phyloP scores from a whole-genome alignment of 139 green algal species.

The Micromonas pusilla region DNA sequence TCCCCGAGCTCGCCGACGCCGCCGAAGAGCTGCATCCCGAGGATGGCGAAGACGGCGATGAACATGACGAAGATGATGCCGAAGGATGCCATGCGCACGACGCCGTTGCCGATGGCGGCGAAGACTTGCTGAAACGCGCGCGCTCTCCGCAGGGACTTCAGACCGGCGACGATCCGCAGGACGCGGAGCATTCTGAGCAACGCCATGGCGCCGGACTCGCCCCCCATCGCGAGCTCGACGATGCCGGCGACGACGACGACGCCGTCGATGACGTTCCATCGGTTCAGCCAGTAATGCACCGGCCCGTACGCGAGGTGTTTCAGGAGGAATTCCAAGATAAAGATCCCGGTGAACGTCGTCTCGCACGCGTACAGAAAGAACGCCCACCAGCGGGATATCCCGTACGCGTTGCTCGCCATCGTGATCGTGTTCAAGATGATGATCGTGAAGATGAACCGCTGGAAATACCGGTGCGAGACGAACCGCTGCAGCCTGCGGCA shows the following conservation, averaged over 20 bases:
- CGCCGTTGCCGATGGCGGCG: neutral
- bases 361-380: neutral
- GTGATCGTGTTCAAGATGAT: neutral
- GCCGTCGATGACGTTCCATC: slow-evolving; percentile 30
- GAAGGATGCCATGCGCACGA: slow-evolving; percentile 36
- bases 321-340: slow-evolving; percentile 30
- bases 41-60: slow-evolving; percentile 43
- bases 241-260: slow-evolving; percentile 21
- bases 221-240: slow-evolving; percentile 17
- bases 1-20: neutral
- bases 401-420: neutral
- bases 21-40: slow-evolving; percentile 43
- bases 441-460: neutral
- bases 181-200: slow-evolving; percentile 23
- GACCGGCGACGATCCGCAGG: neutral
- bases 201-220: neutral
- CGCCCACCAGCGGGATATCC: neutral
- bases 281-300: slow-evolving; percentile 18
- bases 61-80: slow-evolving; percentile 38
- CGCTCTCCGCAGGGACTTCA: neutral
- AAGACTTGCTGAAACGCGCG: neutral
- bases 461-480: neutral
- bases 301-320: slow-evolving; percentile 28
- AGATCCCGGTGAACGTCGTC: slow-evolving; percentile 7
- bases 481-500: neutral